phyloP scores from a whole-genome alignment of 176 grass and related monocot genomes.

The Aegilops bicornis region DNA sequence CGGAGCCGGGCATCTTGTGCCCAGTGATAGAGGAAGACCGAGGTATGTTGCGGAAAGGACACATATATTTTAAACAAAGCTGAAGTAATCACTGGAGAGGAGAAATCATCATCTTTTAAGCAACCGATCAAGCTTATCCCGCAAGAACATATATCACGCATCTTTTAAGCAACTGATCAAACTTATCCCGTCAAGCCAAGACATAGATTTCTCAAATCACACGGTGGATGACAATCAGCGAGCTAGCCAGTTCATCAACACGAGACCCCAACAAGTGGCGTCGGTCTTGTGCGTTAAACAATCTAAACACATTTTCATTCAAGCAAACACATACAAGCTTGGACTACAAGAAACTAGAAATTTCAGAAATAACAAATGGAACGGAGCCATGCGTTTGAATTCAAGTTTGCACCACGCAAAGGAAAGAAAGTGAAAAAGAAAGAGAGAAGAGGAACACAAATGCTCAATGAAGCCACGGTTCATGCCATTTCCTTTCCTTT shows the following conservation, averaged over 20 bases:
- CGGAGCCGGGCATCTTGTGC: too few relatives aligned
- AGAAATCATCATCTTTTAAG: background rate
- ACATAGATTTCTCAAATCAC: background rate
- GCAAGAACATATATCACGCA: background rate
- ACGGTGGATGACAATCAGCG: background rate
- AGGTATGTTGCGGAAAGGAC: too few relatives aligned
- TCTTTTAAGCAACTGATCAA: background rate
- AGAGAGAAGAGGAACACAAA: too few relatives aligned
- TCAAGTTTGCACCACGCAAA: background rate
- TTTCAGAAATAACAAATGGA: too few relatives aligned
- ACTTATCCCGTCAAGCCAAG: background rate
- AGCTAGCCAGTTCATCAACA: background rate
- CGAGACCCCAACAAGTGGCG: too few relatives aligned
- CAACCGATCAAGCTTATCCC: background rate
- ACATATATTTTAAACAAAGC: too few relatives aligned
- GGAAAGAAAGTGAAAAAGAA: too few relatives aligned
- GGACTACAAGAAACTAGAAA: background rate
- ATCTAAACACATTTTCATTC: background rate
- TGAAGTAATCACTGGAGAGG: background rate
- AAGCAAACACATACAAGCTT: background rate
- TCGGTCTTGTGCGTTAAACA: too few relatives aligned
- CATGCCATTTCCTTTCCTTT: too few relatives aligned
- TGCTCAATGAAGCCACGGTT: too few relatives aligned
- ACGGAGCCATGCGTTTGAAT: background rate
- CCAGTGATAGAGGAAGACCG: too few relatives aligned